phyloP scores from a whole-genome alignment of 1,284 basidiomycete species.

The Malassezia psittaci region DNA sequence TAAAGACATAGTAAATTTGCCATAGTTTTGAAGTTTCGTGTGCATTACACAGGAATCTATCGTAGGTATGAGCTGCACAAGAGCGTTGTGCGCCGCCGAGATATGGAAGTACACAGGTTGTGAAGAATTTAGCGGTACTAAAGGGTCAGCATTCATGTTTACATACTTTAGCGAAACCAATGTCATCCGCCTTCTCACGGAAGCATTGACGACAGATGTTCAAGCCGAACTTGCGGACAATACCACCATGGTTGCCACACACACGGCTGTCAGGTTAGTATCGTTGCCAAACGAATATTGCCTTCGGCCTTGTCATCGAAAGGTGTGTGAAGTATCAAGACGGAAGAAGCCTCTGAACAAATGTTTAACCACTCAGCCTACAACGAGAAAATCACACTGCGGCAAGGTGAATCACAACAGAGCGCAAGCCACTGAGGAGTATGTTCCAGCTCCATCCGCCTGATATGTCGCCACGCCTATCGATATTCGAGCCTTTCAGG shows the following conservation, averaged over 20 bases:
- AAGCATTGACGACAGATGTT: constrained; percentile 48
- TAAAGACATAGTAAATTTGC: not conserved
- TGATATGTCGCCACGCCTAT: no score
- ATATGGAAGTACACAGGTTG: not conserved
- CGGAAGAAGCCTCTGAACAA: no score
- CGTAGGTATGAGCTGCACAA: no score
- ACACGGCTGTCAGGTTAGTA: constrained; percentile 35
- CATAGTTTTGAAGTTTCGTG: constrained; percentile 6
- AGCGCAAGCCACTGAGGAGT: no score
- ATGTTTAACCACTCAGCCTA: no score
- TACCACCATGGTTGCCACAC: constrained; percentile 46
- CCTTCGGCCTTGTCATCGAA: not conserved
- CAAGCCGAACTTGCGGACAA: constrained; percentile 48
- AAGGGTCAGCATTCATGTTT: not conserved
- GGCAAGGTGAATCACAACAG: no score
- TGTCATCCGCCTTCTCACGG: constrained; percentile 46
- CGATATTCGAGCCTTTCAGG: no score
- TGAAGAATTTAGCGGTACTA: constrained; percentile 16
- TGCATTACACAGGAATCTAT: not conserved
- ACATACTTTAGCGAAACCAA: constrained; percentile 40
- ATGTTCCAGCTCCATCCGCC: no score
- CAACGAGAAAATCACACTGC: no score
- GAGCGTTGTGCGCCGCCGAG: not conserved
- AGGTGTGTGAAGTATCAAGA: not conserved
- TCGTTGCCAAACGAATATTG: not conserved